phyloP scores from a whole-genome alignment of 1,139 yeast species.

The Taphrina confusa region DNA sequence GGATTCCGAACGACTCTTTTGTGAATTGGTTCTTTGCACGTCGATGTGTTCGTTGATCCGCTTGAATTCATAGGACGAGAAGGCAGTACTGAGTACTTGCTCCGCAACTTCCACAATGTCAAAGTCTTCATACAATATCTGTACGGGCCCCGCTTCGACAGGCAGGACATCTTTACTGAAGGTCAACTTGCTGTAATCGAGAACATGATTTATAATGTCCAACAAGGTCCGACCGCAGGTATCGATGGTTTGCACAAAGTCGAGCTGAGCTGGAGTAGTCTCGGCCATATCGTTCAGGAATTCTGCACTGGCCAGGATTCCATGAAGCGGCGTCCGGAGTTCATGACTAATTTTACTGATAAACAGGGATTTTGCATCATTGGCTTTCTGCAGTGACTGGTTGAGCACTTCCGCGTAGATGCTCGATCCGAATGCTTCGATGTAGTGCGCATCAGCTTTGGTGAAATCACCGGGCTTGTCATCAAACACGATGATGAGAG shows the following conservation, averaged over 20 bases:
- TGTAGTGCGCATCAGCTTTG: slow-evolving; percentile 6
- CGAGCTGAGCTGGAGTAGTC: slow-evolving; percentile 13
- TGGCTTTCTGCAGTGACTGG: slow-evolving; percentile 17
- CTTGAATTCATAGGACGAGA: slow-evolving; percentile 19
- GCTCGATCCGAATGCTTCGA: slow-evolving; percentile 23
- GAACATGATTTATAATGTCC: slow-evolving; percentile 33
- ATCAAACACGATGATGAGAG: slow-evolving; percentile 14
- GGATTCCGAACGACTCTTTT: slow-evolving; percentile 7
- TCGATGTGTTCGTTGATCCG: slow-evolving; percentile 18
- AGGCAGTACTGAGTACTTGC: slow-evolving; percentile 6
- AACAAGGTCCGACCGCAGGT: slow-evolving; percentile 30
- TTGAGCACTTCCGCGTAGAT: slow-evolving; percentile 25
- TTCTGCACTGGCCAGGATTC: slow-evolving; percentile 35
- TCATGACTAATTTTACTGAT: slow-evolving; percentile 34
- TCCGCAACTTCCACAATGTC: slow-evolving; percentile 23
- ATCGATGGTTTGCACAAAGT: slow-evolving; percentile 31
- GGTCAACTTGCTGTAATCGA: slow-evolving; percentile 24
- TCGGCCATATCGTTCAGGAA: slow-evolving; percentile 28
- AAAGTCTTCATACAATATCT: neutral
- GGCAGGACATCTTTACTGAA: slow-evolving; percentile 11
- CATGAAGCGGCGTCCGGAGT: slow-evolving; percentile 32
- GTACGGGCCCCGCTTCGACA: neutral
- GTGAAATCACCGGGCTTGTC: neutral
- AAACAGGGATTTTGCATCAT: slow-evolving; percentile 28
- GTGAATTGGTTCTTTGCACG: slow-evolving; percentile 4